phyloP scores from a whole-genome alignment of 2,329 filamentous ascomycete species.

The Thermochaetoides dissita region DNA sequence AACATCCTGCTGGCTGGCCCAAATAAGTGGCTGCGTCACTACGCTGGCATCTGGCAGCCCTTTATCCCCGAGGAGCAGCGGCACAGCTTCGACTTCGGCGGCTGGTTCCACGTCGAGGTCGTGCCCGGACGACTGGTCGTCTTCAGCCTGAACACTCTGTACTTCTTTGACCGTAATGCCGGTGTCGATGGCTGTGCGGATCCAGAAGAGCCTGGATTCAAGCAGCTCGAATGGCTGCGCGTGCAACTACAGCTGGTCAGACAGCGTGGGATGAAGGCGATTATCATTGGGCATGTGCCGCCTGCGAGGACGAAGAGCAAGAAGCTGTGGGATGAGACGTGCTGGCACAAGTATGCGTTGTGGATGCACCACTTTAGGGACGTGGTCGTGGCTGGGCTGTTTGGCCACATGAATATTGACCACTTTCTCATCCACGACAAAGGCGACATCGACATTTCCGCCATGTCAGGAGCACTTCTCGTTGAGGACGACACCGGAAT shows the following conservation, averaged over 20 bases:
- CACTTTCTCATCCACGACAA: conserved; percentile 90
- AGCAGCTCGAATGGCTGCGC: conserved; percentile 92
- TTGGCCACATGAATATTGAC: conserved; percentile 97
- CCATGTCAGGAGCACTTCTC: conserved; percentile 19
- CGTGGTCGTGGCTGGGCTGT: conserved; percentile 65
- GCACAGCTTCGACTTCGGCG: conserved; percentile 80
- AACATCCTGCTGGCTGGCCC: conserved; percentile 82
- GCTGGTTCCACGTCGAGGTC: conserved; percentile 90
- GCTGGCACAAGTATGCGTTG: conserved; percentile 93
- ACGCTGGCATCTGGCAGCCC: conserved; percentile 62
- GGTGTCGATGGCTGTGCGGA: conserved; percentile 80
- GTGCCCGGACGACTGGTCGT: conserved; percentile 75
- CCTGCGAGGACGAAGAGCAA: conserved; percentile 78
- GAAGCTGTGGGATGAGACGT: conserved; percentile 85
- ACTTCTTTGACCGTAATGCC: conserved; percentile 86
- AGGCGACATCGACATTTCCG: conserved; percentile 53
- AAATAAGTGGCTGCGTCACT: conserved; percentile 70
- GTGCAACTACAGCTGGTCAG: conserved; percentile 77
- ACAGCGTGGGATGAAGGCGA: conserved; percentile 77
- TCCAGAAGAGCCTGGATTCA: conserved; percentile 72
- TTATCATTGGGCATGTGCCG: conserved; percentile 86
- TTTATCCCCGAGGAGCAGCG: conserved; percentile 90
- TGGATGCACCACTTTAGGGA: conserved; percentile 88
- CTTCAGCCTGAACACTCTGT: conserved; percentile 90
- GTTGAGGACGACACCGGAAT: conserved; percentile 22